Percentiles rank a stretch among this genome's conserved stretches.
Evolutionary conservation across 2,329 filamentous ascomycete species (phyloP).

Genomic region (Colletotrichum costaricense): DNA sequence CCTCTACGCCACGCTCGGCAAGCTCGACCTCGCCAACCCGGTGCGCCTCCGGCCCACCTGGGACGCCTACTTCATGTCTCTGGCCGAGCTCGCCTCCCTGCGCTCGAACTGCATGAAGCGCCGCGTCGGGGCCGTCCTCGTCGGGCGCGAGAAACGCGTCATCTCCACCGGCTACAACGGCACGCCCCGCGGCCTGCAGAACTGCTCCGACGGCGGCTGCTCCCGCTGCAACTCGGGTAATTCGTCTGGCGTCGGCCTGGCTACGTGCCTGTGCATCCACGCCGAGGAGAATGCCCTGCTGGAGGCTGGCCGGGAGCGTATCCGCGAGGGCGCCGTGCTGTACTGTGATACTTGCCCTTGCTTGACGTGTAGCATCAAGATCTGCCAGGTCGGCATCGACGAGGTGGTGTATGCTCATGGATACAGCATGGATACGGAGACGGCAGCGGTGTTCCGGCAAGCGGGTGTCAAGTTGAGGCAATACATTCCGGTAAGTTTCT

Average conservation of each 20-base stretch:
- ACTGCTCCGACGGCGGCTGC: constrained; percentile 95
- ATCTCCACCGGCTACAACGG: constrained; percentile 98
- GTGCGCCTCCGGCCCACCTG: constrained; percentile 87
- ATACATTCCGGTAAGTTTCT: constrained; percentile 80
- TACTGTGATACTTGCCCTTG: constrained; percentile 98
- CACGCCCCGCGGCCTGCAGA: constrained; percentile 87
- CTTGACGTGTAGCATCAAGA: constrained; percentile 98
- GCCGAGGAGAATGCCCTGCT: constrained; percentile 97
- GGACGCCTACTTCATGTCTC: constrained; percentile 98
- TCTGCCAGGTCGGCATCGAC: constrained; percentile 93
- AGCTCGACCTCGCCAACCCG: constrained; percentile 81
- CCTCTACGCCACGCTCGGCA: constrained; percentile 77
- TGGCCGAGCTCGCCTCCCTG: constrained; percentile 91
- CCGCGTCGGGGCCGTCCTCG: constrained; percentile 92
- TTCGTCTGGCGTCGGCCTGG: constrained; percentile 76
- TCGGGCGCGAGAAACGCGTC: constrained; percentile 82
- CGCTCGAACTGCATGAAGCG: constrained; percentile 99
- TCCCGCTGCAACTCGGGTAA: constrained; percentile 83
- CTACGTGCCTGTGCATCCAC: constrained; percentile 95
- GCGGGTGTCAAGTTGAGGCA: constrained; percentile 88
- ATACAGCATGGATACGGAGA: constrained; percentile 93
- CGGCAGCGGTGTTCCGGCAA: constrained; percentile 83
- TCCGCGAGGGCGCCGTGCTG: constrained; percentile 82
- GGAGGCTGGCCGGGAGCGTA: constrained; percentile 91
- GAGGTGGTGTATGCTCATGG: constrained; percentile 95